Percentiles rank a stretch among this genome's conserved stretches.
Evolutionary conservation across 352 stramenopile species (phyloP).

Genomic region (Phytophthora rubi): DNA sequence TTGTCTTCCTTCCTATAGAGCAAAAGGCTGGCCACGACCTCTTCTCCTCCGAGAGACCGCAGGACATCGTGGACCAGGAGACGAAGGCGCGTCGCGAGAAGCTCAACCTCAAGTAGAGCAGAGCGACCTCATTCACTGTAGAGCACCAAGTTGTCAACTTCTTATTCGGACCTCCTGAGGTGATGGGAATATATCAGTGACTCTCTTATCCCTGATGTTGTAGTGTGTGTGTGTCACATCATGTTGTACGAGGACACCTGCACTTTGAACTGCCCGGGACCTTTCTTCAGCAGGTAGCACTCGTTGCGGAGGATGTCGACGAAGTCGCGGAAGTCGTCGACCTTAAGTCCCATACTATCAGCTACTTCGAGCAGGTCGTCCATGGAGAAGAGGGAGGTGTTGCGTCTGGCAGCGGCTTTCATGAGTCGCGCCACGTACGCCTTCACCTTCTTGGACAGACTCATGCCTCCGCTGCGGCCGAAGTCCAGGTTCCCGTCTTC

Average conservation of each 20-base stretch:
- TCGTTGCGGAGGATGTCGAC: conserved; percentile 89
- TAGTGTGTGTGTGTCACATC: conserved; percentile 21
- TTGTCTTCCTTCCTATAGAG: conserved; percentile 37
- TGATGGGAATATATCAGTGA: conserved; percentile 26
- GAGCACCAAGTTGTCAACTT: conserved; percentile 4
- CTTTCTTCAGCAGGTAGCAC: conserved; percentile 87
- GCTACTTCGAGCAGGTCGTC: conserved; percentile 77
- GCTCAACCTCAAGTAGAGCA: conserved; percentile 62
- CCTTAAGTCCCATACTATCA: conserved; percentile 73
- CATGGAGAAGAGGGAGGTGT: conserved; percentile 77
- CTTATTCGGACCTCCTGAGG: conserved; percentile 15
- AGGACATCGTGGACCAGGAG: conserved; percentile 80
- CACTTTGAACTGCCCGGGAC: conserved; percentile 78
- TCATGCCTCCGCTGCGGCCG: conserved; percentile 71
- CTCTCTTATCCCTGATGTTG: background rate
- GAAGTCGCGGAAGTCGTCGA: conserved; percentile 86
- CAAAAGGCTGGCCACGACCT: conserved; percentile 85
- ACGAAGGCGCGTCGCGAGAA: conserved; percentile 69
- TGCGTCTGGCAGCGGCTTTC: conserved; percentile 62
- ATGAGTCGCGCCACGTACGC: conserved; percentile 81
- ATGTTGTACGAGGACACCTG: conserved; percentile 65
- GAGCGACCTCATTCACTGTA: background rate
- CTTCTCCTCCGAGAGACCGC: conserved; percentile 86
- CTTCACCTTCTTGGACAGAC: conserved; percentile 81
- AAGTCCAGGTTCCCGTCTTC: conserved; percentile 91